Evolutionary conservation across 2,329 filamentous ascomycete species (phyloP).

Genomic region (Lasiodiplodia sp.): DNA sequence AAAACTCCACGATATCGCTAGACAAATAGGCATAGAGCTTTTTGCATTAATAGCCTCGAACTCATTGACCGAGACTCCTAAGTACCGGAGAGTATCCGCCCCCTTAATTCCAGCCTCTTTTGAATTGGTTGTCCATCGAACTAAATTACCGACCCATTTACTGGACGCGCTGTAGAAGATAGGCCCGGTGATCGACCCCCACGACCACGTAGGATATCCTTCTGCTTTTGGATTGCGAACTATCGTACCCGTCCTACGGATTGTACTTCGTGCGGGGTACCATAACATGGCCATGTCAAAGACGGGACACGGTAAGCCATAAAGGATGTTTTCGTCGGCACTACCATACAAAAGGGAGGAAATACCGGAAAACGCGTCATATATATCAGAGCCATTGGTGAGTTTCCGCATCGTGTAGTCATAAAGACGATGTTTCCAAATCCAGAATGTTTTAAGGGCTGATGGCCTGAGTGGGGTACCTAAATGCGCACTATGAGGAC

Average conservation of each 20-base stretch:
- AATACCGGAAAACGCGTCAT: slow-evolving; percentile 22
- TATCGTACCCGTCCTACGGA: neutral
- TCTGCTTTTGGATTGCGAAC: neutral
- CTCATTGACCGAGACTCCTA: neutral
- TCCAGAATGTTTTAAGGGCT: neutral
- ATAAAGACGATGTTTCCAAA: neutral
- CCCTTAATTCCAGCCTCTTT: neutral
- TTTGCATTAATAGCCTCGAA: neutral
- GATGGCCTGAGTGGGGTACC: too few species aligned
- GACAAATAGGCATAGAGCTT: neutral
- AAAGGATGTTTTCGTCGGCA: neutral
- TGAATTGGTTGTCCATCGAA: neutral
- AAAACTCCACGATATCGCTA: slow-evolving; percentile 6
- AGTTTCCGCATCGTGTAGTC: slow-evolving; percentile 4
- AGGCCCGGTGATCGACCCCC: neutral
- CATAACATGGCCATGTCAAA: slow-evolving; percentile 20
- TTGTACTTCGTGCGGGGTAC: neutral
- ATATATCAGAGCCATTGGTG: neutral
- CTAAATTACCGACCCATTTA: neutral
- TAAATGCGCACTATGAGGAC: too few species aligned
- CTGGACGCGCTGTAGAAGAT: neutral
- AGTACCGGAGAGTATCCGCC: too few species aligned
- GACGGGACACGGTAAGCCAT: neutral
- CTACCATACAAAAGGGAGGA: neutral
- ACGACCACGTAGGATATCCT: slow-evolving; percentile 20